Evolutionary conservation across 1,284 basidiomycete species (phyloP).

Genomic region (Somion occarium): DNA sequence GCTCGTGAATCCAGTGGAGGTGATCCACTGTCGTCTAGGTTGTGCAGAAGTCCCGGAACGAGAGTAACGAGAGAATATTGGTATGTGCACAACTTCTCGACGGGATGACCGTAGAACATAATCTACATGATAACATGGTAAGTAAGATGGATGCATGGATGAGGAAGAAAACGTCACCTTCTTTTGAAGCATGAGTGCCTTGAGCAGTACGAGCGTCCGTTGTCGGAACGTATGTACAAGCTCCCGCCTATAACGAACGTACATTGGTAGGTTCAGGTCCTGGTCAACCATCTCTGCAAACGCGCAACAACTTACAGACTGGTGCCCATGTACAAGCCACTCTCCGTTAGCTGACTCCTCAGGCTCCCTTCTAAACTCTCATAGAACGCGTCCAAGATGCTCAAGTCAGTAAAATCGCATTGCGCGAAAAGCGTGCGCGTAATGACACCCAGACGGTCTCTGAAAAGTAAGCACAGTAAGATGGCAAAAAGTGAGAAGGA

Average conservation of each 20-base stretch:
- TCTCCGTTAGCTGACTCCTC: conserved; percentile 70
- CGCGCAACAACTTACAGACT: conserved; percentile 55
- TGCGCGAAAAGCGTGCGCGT: conserved; percentile 89
- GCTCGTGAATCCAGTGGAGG: conserved; percentile 77
- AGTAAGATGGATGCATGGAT: neutral
- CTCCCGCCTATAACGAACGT: conserved; percentile 54
- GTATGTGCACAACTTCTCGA: conserved; percentile 94
- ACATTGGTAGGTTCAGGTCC: neutral
- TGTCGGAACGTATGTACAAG: conserved; percentile 93
- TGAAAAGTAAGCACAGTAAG: conserved; percentile 26
- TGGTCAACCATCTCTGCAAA: too few relatives aligned
- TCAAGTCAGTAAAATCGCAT: conserved; percentile 80
- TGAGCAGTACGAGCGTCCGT: conserved; percentile 90
- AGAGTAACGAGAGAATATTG: conserved; percentile 93
- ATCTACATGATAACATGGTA: conserved; percentile 46
- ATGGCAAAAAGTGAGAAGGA: too few relatives aligned
- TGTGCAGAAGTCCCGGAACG: conserved; percentile 82
- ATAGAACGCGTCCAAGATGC: conserved; percentile 83
- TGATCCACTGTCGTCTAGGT: conserved; percentile 88
- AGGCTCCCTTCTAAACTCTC: conserved; percentile 65
- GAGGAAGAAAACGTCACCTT: conserved; percentile 47
- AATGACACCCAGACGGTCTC: conserved; percentile 94
- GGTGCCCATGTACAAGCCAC: conserved; percentile 87
- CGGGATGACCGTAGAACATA: conserved; percentile 96
- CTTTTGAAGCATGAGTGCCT: conserved; percentile 91